Evolutionary conservation across 2,329 filamentous ascomycete species (phyloP).

Genomic region (Cryphonectria naterciae): DNA sequence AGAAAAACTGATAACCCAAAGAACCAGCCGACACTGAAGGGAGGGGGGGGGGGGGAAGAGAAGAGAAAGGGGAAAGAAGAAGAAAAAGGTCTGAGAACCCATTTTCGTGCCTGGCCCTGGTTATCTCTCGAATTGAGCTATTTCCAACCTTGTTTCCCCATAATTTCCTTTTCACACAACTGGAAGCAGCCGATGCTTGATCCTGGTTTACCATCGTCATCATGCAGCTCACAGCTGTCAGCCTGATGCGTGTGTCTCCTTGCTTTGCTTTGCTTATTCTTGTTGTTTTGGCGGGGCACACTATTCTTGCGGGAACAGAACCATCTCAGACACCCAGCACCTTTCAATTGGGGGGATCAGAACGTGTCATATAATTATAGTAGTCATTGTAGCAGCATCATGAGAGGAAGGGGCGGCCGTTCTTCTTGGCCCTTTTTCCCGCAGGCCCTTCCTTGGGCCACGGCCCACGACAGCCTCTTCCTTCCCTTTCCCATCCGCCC

Average conservation of each 20-base stretch:
- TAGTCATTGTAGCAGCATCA: too few relatives aligned
- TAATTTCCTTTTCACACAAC: background rate
- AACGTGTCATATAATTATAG: too few relatives aligned
- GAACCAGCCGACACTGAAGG: background rate
- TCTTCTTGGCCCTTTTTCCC: background rate
- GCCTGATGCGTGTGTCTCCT: too few relatives aligned
- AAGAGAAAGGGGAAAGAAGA: background rate
- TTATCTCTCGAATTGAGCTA: background rate
- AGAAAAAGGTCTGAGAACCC: too few relatives aligned
- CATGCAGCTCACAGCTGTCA: slow-evolving; percentile 11
- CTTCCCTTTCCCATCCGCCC: background rate
- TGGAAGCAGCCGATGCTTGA: background rate
- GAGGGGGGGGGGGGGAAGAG: too few relatives aligned
- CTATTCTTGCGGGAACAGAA: background rate
- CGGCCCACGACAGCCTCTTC: background rate
- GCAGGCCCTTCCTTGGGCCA: background rate
- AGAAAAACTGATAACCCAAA: background rate
- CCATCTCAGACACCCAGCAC: background rate
- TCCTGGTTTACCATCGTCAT: slow-evolving; percentile 10
- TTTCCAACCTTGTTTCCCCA: background rate
- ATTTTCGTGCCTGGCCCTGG: too few relatives aligned
- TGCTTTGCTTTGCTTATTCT: background rate
- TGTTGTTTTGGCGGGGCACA: background rate
- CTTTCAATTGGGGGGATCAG: too few relatives aligned
- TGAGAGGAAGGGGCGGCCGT: slow-evolving; percentile 5